phyloP scores from a whole-genome alignment of 2,329 filamentous ascomycete species.

The Colletotrichum sp. region DNA sequence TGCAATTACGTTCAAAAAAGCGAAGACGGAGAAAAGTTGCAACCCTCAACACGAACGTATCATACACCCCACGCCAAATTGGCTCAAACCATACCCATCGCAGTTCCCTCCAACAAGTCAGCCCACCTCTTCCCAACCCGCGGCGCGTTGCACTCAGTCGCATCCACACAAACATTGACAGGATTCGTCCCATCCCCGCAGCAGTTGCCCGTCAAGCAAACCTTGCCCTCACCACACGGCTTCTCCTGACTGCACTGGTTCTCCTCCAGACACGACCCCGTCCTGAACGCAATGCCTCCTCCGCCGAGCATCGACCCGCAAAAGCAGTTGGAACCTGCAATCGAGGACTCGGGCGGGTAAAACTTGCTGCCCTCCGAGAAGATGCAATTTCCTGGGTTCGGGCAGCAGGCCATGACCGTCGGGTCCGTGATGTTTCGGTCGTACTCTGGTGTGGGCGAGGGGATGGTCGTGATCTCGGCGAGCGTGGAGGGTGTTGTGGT shows the following conservation, averaged over 20 bases:
- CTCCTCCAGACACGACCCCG: background rate
- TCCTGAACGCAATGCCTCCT: conserved; percentile 9
- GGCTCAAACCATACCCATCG: background rate
- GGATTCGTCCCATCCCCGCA: background rate
- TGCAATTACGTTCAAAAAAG: accelerated
- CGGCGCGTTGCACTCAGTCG: conserved; percentile 16
- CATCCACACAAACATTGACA: conserved; percentile 18
- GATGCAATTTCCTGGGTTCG: conserved; percentile 23
- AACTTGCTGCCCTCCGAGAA: conserved; percentile 24
- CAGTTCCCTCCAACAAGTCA: background rate
- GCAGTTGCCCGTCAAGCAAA: conserved; percentile 15
- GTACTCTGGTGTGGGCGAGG: background rate
- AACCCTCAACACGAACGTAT: background rate
- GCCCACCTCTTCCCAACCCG: background rate
- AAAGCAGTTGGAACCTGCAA: conserved; percentile 35
- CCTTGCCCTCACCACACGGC: background rate
- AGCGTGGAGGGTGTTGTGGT: conserved; percentile 28
- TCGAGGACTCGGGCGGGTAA: conserved; percentile 34
- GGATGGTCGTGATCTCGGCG: background rate
- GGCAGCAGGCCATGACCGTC: conserved; percentile 35
- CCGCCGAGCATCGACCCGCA: conserved; percentile 33
- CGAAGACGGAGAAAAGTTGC: background rate
- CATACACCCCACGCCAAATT: background rate
- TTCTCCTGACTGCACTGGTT: background rate
- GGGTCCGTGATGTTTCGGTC: conserved; percentile 36